A percentile compares a stretch with the other conserved stretches of the same genome.
Evolutionary conservation across 352 stramenopile species (phyloP).

Genomic region (Pythium chondricola): DNA sequence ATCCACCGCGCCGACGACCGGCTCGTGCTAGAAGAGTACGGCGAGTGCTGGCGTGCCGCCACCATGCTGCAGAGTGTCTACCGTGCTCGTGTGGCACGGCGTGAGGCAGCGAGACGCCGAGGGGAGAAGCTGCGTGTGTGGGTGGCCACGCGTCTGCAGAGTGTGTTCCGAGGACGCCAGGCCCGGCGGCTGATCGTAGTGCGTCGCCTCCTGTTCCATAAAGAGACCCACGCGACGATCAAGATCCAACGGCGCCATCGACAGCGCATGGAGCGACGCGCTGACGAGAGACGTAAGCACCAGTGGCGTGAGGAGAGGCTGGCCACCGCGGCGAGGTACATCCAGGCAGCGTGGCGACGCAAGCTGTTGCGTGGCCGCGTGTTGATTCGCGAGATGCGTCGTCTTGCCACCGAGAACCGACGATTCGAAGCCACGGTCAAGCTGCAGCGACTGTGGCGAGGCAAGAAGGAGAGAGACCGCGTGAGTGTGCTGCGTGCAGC

Average conservation of each 20-base stretch:
- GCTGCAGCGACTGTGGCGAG: slow-evolving; percentile 79
- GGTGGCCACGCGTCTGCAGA: slow-evolving; percentile 56
- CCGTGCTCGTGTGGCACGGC: slow-evolving; percentile 41
- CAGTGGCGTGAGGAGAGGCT: slow-evolving; percentile 14
- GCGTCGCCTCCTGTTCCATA: slow-evolving; percentile 36
- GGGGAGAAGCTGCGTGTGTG: slow-evolving; percentile 45
- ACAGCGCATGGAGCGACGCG: slow-evolving; percentile 14
- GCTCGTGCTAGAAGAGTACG: slow-evolving; percentile 83
- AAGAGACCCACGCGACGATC: slow-evolving; percentile 50
- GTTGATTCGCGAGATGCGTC: slow-evolving; percentile 8
- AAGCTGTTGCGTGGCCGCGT: slow-evolving; percentile 33
- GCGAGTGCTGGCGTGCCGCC: slow-evolving; percentile 58
- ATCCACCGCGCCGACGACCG: slow-evolving; percentile 72
- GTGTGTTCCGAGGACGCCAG: slow-evolving; percentile 52
- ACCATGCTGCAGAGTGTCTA: slow-evolving; percentile 66
- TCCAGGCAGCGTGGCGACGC: slow-evolving; percentile 42
- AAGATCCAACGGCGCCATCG: slow-evolving; percentile 51
- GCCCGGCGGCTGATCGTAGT: slow-evolving; percentile 42
- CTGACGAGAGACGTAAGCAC: slow-evolving; percentile 13
- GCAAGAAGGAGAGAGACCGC: slow-evolving; percentile 29
- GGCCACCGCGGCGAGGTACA: slow-evolving; percentile 21
- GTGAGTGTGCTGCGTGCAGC: slow-evolving; percentile 22
- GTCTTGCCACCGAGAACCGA: slow-evolving; percentile 7
- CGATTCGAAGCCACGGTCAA: slow-evolving; percentile 26
- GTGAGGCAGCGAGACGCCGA: slow-evolving; percentile 29